Evolutionary conservation across 768 basidiomycete genomes (phyloP).

Genomic region (Boletus rubropictus): DNA sequence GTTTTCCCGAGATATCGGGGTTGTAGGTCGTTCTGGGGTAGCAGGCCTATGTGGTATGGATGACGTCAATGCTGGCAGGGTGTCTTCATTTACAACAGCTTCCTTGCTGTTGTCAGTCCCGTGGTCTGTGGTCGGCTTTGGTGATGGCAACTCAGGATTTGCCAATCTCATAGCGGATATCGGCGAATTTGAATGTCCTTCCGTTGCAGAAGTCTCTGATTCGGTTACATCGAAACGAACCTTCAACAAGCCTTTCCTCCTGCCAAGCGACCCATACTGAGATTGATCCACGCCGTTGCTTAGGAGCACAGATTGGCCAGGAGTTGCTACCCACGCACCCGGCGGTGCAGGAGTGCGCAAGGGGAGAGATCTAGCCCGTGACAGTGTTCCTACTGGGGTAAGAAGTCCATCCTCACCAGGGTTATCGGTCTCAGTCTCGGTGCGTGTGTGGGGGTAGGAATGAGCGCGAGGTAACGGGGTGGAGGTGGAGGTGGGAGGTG

Average conservation of each 20-base stretch:
- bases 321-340: constrained; percentile 62
- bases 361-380: constrained; percentile 42
- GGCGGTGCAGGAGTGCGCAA: constrained; percentile 61
- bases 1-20: constrained; percentile 24
- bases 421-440: constrained; percentile 17
- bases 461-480: constrained; percentile 20
- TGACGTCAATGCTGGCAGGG: background rate
- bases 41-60: constrained; percentile 7
- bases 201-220: constrained; percentile 30
- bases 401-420: constrained; percentile 22
- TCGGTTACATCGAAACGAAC: constrained; percentile 62
- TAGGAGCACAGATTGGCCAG: constrained; percentile 31
- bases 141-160: constrained; percentile 17
- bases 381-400: constrained; percentile 47
- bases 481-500: constrained; percentile 23
- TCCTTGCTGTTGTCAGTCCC: constrained; percentile 8
- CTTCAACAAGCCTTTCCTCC: constrained; percentile 55
- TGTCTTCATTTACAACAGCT: constrained; percentile 3
- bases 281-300: constrained; percentile 21
- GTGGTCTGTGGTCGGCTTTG: background rate
- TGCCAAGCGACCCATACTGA: constrained; percentile 31
- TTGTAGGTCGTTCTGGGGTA: constrained; percentile 22
- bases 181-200: constrained; percentile 24
- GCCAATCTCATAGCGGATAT: constrained; percentile 24
- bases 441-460: constrained; percentile 10